phyloP scores from a whole-genome alignment of 495 filamentous ascomycete genomes.

The Pseudoneurospora amorphoporcata region DNA sequence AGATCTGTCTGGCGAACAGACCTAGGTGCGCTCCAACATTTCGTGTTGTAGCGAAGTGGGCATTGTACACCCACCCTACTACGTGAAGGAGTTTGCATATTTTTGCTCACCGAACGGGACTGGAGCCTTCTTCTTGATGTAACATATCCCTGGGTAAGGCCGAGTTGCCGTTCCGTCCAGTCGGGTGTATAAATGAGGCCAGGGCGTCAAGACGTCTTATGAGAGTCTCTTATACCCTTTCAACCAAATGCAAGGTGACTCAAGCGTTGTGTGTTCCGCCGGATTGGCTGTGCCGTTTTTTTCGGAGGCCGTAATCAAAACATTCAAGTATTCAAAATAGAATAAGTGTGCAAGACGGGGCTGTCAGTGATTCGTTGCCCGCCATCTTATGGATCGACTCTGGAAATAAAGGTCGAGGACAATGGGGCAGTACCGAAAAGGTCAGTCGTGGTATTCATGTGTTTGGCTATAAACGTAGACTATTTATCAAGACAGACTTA shows the following conservation, averaged over 20 bases:
- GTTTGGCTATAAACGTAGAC: background rate
- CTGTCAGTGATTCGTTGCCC: background rate
- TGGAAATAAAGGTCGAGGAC: background rate
- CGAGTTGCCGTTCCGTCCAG: background rate
- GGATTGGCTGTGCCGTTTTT: background rate
- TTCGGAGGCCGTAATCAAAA: background rate
- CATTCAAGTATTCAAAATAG: background rate
- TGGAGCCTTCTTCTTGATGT: background rate
- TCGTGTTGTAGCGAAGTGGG: background rate
- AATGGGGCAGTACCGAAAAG: background rate
- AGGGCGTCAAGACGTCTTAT: background rate
- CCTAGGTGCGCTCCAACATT: background rate
- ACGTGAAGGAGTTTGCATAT: background rate
- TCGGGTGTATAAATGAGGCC: background rate
- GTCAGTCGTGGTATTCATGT: background rate
- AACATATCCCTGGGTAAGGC: background rate
- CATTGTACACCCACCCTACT: background rate
- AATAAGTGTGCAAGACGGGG: background rate
- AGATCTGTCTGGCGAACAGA: background rate
- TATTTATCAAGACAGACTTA: background rate
- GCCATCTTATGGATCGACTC: background rate
- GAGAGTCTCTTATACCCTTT: background rate
- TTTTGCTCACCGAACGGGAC: background rate
- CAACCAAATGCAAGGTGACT: background rate
- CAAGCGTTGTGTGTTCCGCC: background rate